Base-by-base conservation (phyloP, 768 basidiomycete species). In the Amanita rubescens region DNA sequence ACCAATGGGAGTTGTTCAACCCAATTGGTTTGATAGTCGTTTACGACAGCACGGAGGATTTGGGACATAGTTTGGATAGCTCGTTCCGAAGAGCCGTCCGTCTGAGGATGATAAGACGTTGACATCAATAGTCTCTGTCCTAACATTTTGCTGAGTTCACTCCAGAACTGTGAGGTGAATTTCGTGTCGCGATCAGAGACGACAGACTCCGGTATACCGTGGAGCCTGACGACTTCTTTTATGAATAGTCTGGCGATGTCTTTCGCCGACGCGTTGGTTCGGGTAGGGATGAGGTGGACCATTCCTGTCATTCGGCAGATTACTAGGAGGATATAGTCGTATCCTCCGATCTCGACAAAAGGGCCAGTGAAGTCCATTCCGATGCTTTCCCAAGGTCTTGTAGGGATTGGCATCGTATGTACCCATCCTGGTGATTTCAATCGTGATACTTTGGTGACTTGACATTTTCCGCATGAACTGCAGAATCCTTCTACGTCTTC, bases 41-140 rank as follows among this genome's bases (percentile, higher is more conserved):
- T 11, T 0, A 71, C 56, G 0, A 58, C 12, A 0, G 63, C 37
- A 0, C 59, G 44, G 32, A 74, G 60, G 5, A 72, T 70, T 51
- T 73, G 68, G 0, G 56, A 59, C 1, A 74, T 54, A 15, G 46
- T 59, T 0, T 62, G 38, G 35, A 68, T 73, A 0, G 59, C 62
- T 8, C 62, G 51, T 57, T 67, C 62, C 0, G 64, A 59, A 19
- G 63, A 64, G 0, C 71, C 69, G 56, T 74, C 71, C 1, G 69
- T 75, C 47, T 75, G 70, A 0, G 71, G 73, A 49, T 75, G 75
- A 53, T 68, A 75, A 0, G 70, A 68, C 5, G 63, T 71, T 2
- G 62, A 74, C 65, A 75, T 67, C 0, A 62, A 44, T 0, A 73
- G 58, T 25, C 65, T 62, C 0, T 65, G 58, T 1, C 71, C 67